Conservation (phyloP, 148 eudicot species). For the Talinum fruticosum region DNA sequence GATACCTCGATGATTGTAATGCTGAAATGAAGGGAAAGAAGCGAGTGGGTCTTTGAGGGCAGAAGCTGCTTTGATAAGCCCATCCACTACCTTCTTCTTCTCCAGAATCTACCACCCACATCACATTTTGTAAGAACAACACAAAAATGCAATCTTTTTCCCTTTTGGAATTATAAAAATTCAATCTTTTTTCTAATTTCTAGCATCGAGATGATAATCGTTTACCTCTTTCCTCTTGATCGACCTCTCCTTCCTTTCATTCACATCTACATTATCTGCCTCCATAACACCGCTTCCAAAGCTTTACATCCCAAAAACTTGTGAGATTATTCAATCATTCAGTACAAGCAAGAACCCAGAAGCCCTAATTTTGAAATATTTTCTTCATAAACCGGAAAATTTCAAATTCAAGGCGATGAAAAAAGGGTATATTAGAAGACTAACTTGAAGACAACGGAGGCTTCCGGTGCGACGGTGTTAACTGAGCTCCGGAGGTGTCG, state of each 20-base stretch:
- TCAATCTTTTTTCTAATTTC: background rate
- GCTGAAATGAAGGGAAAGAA: slow-evolving; percentile 47
- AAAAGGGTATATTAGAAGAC: background rate
- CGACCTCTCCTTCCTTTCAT: slow-evolving; percentile 19
- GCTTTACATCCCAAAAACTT: background rate
- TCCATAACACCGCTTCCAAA: slow-evolving; percentile 12
- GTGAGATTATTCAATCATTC: background rate
- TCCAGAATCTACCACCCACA: slow-evolving; percentile 49
- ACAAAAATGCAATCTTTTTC: background rate
- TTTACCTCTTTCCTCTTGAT: slow-evolving; percentile 27
- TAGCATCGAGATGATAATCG: background rate
- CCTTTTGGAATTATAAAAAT: background rate
- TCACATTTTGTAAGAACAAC: background rate
- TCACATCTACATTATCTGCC: background rate
- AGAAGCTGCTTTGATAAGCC: slow-evolving; percentile 53
- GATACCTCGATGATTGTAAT: slow-evolving; percentile 48
- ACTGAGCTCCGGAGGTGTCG: too few relatives aligned
- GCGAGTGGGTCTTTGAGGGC: slow-evolving; percentile 50
- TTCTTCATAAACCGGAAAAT: background rate
- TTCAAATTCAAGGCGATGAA: background rate
- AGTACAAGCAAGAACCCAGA: background rate
- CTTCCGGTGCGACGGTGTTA: background rate
- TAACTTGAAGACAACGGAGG: background rate
- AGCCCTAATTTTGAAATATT: slow-evolving; percentile 18
- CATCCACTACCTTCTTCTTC: slow-evolving; percentile 54